These are phyloP conservation scores for Talaromyces thailandensis DNA, from an alignment of 495 filamentous ascomycete species.

Conservation along the genomic window DNA sequence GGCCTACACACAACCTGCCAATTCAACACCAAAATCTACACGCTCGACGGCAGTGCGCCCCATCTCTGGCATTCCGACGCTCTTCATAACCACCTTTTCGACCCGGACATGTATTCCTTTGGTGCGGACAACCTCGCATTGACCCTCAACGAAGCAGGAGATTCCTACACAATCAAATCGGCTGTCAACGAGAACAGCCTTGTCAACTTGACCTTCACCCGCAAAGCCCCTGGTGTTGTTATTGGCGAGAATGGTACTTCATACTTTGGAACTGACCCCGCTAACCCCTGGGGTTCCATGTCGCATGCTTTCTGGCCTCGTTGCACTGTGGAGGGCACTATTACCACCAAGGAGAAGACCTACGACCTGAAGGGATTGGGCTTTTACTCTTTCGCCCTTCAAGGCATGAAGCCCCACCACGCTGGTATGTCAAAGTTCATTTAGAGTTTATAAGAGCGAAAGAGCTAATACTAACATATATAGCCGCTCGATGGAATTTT, in stretches of 20 bases:
- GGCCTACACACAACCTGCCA: constrained; percentile 84
- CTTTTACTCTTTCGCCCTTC: constrained; percentile 72
- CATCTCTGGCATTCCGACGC: constrained; percentile 73
- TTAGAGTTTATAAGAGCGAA: neutral
- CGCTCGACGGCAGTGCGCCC: constrained; percentile 54
- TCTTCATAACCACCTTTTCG: constrained; percentile 69
- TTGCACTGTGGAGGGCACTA: constrained; percentile 67
- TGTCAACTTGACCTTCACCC: constrained; percentile 76
- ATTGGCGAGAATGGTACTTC: constrained; percentile 80
- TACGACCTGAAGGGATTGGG: constrained; percentile 73
- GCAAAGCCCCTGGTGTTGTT: constrained; percentile 69
- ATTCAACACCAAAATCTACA: constrained; percentile 88
- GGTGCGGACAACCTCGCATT: constrained; percentile 75
- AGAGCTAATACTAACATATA: constrained; percentile 9
- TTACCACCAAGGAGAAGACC: constrained; percentile 76
- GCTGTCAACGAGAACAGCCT: constrained; percentile 64
- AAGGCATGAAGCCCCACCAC: constrained; percentile 99
- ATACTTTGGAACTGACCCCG: constrained; percentile 73
- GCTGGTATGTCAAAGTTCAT: constrained; percentile 46
- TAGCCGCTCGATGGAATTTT: constrained; percentile 90
- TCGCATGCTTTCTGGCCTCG: constrained; percentile 89
- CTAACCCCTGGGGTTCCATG: constrained; percentile 87
- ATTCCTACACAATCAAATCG: constrained; percentile 76
- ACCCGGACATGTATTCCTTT: constrained; percentile 71
- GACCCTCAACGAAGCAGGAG: constrained; percentile 75